Base-by-base conservation (phyloP, 225 moss, liverwort and hornwort genomes). In the Lunularia cruciata region DNA sequence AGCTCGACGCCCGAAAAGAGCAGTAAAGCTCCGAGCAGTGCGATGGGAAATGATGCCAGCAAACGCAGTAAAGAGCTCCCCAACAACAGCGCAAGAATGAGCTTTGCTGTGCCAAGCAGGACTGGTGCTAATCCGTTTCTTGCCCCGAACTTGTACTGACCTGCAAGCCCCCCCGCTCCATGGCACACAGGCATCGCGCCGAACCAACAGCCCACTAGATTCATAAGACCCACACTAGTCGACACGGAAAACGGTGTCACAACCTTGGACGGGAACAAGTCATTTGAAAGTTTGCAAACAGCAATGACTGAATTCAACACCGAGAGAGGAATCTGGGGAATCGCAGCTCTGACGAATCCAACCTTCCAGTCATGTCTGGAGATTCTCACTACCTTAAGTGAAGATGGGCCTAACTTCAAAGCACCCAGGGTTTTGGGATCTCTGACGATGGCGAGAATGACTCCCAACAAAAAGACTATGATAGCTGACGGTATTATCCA, bases 121-220 rank as follows among this genome's bases (percentile, higher is more conserved):
- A 82, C 86, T 37, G 88, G 89, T 5, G 92, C 83, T 37, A 78
- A 60, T 27, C 92, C 92, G 15, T 66, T 81, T 34, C 77, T 78
- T n/a, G 90, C 92, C 47, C 90, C 90, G 27, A 90, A 92, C 47
- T 87, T 75, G 83, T 88, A 92, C 75, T 90, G 92, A 3, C 90
- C 92, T 33, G 92, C 90, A 42, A 92, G 79, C 6, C 92, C 92
- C 46, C 92, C 92, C 23, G 86, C 86, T 8, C 92, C 92, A 37
- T 92, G 90, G 64, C 92, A 92, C 14, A 89, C 87, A 4, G 92
- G 89, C 92, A 92, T 92, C 25, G 89, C 85, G n/a, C 92, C 92
- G 74, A 87, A 89, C 92, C 89, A 92, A 71, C 92, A 92, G 20
- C 92, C 92, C 30, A 89, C 86, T 37, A 92, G 70, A 57, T 92